Evolutionary conservation across 495 filamentous ascomycete species (phyloP).

Genomic region (Penicillium desertorum): DNA sequence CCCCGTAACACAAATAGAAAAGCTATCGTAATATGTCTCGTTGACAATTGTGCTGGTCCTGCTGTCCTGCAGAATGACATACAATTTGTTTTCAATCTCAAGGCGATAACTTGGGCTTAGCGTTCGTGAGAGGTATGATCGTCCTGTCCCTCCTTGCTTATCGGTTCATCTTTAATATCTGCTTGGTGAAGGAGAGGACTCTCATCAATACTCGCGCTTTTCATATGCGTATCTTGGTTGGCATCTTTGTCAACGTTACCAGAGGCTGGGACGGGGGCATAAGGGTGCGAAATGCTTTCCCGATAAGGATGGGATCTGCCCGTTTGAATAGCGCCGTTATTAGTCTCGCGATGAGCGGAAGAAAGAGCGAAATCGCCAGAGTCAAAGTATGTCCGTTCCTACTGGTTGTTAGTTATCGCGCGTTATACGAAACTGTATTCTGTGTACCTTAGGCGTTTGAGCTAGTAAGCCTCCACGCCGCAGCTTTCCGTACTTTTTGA

Average conservation of each 20-base stretch:
- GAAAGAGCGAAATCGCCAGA: slow-evolving; percentile 37
- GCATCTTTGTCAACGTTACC: slow-evolving; percentile 32
- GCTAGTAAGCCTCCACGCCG: no score
- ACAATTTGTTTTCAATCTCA: no score
- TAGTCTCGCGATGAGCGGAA: slow-evolving; percentile 24
- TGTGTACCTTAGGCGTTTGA: slow-evolving; percentile 16
- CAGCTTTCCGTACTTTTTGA: no score
- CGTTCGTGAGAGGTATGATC: no score
- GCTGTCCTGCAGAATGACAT: no score
- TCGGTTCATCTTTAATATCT: no score
- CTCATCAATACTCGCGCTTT: slow-evolving; percentile 4
- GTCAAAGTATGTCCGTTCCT: slow-evolving; percentile 37
- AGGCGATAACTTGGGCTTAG: no score
- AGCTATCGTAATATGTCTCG: no score
- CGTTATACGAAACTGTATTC: neutral
- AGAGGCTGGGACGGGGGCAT: slow-evolving; percentile 27
- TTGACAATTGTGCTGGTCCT: no score
- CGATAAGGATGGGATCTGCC: slow-evolving; percentile 30
- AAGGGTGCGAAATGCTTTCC: slow-evolving; percentile 32
- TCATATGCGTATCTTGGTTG: slow-evolving; percentile 23
- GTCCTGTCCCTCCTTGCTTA: no score
- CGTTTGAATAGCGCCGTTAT: slow-evolving; percentile 28
- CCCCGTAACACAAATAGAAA: no score
- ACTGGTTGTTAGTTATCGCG: slow-evolving; percentile 9
- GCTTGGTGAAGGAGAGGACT: no score